Base-by-base conservation (phyloP, 176 grass and related monocot species). In the Oryza punctata region DNA sequence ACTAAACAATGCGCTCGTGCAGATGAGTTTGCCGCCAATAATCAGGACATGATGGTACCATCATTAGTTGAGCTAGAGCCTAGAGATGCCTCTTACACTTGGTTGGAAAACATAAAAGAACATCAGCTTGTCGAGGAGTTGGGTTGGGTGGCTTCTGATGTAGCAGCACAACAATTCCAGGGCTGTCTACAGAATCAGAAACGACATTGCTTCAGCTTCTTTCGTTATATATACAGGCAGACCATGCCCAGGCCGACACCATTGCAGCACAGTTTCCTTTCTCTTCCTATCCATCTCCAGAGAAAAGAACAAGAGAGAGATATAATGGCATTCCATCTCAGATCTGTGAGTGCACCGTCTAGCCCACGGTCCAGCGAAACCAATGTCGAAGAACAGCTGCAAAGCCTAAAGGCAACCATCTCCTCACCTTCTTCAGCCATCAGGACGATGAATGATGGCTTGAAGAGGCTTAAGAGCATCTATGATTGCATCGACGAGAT, bases 281-380 rank as follows among this genome's bases (percentile, higher is more conserved):
- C 24, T 49, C 52, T 65, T 70, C 38, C 21, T 37, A 47, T 75
- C 35, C 44, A 61, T 78, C 41, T 59, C 61, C 63, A 30, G 77
- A 63, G 43, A 63, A 41, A 21, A 41, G 45, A 15, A 47, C 2
- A 47, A 47, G 45, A 15, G 3, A 64, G 4, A 46, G 14, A 37
- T 14, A 41, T 16, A 43, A 79, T 79, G 77, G 77, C 77, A 60
- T 57, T 45, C 77, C 63, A 79, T 12, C 19, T 76, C 9, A 82
- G 76, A 65, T 84, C 87, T 29, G 18, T 60, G 6, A 89, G 81
- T 33, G 57, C 70, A 26, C 81, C 87, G 0, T 78, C 76, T 2
- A 84, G 69, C 6, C 69, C 81, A 25, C 44, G 66, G 6, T 30
- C 33, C 23, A 21, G 68, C 12, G 18, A 47, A 10, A 61, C 44